phyloP scores from a whole-genome alignment of 331 rosid genomes.

The Malus hybrid region DNA sequence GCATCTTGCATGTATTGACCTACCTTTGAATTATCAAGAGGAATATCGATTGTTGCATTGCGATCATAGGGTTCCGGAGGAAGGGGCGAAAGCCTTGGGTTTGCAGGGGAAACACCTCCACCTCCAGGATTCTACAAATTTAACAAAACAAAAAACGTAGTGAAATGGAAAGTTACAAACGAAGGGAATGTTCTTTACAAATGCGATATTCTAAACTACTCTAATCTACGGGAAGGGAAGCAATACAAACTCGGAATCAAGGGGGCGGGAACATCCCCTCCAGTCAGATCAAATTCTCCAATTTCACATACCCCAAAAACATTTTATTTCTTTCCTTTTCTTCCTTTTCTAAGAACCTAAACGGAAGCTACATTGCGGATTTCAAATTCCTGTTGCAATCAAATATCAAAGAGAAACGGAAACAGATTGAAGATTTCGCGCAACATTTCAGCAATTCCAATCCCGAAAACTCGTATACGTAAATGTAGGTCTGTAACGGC shows the following conservation, averaged over 20 bases:
- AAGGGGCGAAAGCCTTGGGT: slow-evolving; percentile 69
- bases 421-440: not conserved
- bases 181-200: not conserved
- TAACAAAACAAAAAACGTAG: not conserved
- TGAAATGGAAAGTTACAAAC: not conserved
- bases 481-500: not conserved
- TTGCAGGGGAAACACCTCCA: slow-evolving; percentile 59
- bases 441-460: not conserved
- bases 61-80: slow-evolving; percentile 90
- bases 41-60: slow-evolving; percentile 73
- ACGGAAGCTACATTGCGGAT: slow-evolving; percentile 13
- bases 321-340: not conserved
- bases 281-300: not conserved
- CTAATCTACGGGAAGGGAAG: too few species aligned
- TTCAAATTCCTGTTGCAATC: not conserved
- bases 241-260: not conserved
- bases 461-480: not conserved
- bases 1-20: slow-evolving; percentile 6
- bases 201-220: not conserved
- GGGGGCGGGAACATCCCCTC: too few species aligned
- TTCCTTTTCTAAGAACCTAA: not conserved
- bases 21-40: slow-evolving; percentile 54
- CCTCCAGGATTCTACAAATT: slow-evolving; percentile 44
- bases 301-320: not conserved
- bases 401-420: not conserved